Evolutionary conservation across 495 filamentous ascomycete genomes (phyloP).

Genomic region (Stereocaulon alpinum): DNA sequence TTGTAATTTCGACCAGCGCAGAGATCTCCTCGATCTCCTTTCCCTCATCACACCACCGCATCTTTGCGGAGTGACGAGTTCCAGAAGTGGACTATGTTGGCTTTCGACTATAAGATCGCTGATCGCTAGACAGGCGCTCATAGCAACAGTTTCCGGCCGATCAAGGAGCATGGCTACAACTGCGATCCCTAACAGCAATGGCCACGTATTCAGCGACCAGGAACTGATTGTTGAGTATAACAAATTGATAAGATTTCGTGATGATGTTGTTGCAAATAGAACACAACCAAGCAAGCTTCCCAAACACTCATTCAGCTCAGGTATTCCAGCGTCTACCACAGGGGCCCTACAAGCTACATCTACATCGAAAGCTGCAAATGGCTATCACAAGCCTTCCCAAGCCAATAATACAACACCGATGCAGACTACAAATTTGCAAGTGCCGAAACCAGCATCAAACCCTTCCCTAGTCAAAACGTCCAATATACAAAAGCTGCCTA

Average conservation of each 20-base stretch:
- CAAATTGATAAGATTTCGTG: constrained; percentile 64
- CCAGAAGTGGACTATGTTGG: neutral
- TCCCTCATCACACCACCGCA: neutral
- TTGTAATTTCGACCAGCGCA: neutral
- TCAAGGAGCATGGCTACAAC: neutral
- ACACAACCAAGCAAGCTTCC: constrained; percentile 30
- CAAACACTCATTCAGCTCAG: constrained; percentile 34
- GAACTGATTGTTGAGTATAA: constrained; percentile 46
- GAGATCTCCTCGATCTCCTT: neutral
- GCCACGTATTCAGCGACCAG: constrained; percentile 9
- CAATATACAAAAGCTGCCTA: constrained; percentile 18
- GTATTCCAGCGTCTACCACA: constrained; percentile 1
- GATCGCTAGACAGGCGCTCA: neutral
- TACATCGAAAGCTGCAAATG: constrained; percentile 3
- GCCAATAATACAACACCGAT: neutral
- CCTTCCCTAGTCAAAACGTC: constrained; percentile 19
- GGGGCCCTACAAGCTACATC: neutral
- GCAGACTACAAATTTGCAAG: constrained; percentile 15
- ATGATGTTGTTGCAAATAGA: constrained; percentile 44
- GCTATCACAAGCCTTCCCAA: neutral
- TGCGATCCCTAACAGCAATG: constrained; percentile 14
- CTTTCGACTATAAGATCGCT: neutral
- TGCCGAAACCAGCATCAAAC: neutral
- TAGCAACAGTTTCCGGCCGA: neutral
- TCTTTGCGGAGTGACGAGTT: neutral